Conservation (phyloP, 1,284 basidiomycete species). For the Clitocybe nebularis region DNA sequence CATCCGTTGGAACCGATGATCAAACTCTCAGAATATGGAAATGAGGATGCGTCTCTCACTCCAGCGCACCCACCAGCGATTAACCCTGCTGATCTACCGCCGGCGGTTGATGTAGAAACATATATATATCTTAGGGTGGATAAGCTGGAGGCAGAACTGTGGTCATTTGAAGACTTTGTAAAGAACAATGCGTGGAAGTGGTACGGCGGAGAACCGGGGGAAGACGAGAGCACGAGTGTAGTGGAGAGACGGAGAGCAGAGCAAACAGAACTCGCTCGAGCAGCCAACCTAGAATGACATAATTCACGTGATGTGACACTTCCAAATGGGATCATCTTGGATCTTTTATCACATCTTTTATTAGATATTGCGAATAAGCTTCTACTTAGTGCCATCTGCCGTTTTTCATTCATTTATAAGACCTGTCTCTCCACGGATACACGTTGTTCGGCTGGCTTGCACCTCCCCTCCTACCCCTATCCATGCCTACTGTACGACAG, state of each 20-base stretch:
- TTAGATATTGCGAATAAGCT: too few species aligned
- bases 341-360: too few species aligned
- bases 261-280: too few species aligned
- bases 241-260: slow-evolving; percentile 8
- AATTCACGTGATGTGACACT: too few species aligned
- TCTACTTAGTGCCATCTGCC: too few species aligned
- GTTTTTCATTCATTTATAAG: too few species aligned
- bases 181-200: slow-evolving; percentile 68
- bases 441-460: too few species aligned
- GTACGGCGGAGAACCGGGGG: slow-evolving; percentile 43
- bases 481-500: slow-evolving; percentile 14
- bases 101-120: slow-evolving; percentile 49
- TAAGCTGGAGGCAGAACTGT: slow-evolving; percentile 55
- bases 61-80: slow-evolving; percentile 39
- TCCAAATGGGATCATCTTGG: too few species aligned
- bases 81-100: slow-evolving; percentile 32
- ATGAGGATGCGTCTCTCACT: slow-evolving; percentile 29
- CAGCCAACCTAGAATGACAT: too few species aligned
- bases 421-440: too few species aligned
- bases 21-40: slow-evolving; percentile 27
- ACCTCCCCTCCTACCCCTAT: not conserved
- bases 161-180: slow-evolving; percentile 77
- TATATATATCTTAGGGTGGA: slow-evolving; percentile 63
- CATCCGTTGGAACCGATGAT: slow-evolving; percentile 47
- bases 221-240: slow-evolving; percentile 24